Conservation (phyloP, 169 alveolate species). For the Eimeria praecox region DNA sequence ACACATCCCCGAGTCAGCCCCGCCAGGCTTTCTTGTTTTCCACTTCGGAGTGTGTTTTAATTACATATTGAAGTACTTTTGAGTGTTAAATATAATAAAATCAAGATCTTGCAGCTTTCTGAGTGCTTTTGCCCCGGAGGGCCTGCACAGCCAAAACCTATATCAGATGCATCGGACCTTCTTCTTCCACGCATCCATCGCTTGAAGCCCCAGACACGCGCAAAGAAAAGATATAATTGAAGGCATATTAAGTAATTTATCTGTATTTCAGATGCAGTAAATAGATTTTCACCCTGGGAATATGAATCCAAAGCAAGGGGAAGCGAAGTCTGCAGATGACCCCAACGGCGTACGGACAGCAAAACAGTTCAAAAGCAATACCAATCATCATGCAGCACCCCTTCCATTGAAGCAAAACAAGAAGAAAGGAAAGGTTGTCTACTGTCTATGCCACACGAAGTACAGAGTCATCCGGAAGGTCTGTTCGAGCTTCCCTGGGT, state of each 20-base stretch:
- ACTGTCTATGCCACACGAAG: conserved; percentile 71
- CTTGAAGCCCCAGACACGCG: background rate
- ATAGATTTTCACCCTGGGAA: background rate
- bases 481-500: conserved; percentile 79
- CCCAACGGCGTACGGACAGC: background rate
- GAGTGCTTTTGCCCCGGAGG: background rate
- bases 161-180: background rate
- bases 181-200: background rate
- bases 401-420: background rate
- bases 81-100: background rate
- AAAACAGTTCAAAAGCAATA: background rate
- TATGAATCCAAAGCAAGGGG: background rate
- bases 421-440: conserved; percentile 29
- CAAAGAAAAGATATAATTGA: background rate
- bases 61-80: background rate
- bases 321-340: too few relatives aligned
- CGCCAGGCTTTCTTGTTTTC: background rate
- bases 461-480: conserved; percentile 72
- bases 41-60: background rate
- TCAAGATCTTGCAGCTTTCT: too few relatives aligned
- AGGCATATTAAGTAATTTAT: background rate
- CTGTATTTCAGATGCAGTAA: background rate
- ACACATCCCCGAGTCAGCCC: background rate
- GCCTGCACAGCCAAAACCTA: background rate
- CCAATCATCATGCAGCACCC: background rate